Conservation (phyloP, 371 early-diverging fungal species). For the Apophysomyces ossiformis region DNA sequence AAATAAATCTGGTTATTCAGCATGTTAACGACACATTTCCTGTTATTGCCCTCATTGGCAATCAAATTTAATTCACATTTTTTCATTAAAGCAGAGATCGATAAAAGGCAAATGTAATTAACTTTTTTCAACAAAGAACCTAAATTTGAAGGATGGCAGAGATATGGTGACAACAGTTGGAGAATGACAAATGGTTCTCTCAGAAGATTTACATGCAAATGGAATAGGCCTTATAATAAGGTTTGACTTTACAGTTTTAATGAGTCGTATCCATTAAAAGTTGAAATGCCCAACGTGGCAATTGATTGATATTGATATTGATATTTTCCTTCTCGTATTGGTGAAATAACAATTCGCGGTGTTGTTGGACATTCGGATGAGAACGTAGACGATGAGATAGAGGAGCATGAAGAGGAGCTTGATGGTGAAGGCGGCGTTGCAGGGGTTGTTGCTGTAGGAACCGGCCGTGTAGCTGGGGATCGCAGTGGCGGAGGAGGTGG, state of each 20-base stretch:
- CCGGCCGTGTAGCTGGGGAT: slow-evolving; percentile 12
- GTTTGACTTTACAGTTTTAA: slow-evolving; percentile 3
- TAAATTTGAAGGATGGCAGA: neutral
- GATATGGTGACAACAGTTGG: neutral
- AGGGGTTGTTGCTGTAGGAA: slow-evolving; percentile 20
- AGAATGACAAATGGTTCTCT: too few species aligned
- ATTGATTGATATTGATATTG: neutral
- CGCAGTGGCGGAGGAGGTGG: slow-evolving; percentile 8
- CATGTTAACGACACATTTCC: too few species aligned
- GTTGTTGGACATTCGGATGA: slow-evolving; percentile 1
- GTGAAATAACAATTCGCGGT: slow-evolving; percentile 9
- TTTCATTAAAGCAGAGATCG: too few species aligned
- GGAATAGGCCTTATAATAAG: neutral
- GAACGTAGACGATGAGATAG: slow-evolving; percentile 12
- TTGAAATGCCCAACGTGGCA: neutral
- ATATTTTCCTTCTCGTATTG: slow-evolving; percentile 1
- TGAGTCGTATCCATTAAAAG: neutral
- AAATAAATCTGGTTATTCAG: too few species aligned
- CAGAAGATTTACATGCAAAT: neutral
- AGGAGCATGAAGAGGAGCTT: slow-evolving; percentile 30
- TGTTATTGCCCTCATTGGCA: too few species aligned
- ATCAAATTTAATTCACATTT: too few species aligned
- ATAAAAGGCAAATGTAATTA: too few species aligned
- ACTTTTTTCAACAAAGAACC: neutral
- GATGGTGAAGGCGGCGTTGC: slow-evolving; percentile 40